Percentiles rank a stretch among this genome's conserved stretches.
Evolutionary conservation across 2,329 filamentous ascomycete species (phyloP).

Genomic region (Biscogniauxia sp.): DNA sequence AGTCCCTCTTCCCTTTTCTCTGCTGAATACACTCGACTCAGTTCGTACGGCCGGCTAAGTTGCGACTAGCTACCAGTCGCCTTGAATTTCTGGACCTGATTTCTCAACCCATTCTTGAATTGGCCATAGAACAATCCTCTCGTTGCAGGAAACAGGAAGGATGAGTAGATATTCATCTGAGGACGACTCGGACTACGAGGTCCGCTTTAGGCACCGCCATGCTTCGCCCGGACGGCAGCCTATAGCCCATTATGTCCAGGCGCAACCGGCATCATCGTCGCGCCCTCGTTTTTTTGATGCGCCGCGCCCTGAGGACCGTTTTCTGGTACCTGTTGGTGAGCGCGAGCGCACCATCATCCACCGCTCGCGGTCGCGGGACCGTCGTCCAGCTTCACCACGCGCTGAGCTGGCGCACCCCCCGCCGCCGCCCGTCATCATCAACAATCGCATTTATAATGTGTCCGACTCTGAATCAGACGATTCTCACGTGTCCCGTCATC

Average conservation of each 20-base stretch:
- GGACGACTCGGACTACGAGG: slow-evolving; percentile 55
- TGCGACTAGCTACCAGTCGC: not conserved
- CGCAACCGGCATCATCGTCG: slow-evolving; percentile 31
- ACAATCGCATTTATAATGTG: slow-evolving; percentile 53
- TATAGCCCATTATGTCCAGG: slow-evolving; percentile 46
- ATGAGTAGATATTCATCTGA: slow-evolving; percentile 37
- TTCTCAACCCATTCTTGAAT: not conserved
- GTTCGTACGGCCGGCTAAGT: not conserved
- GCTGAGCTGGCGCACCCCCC: slow-evolving; percentile 29
- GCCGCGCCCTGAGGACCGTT: slow-evolving; percentile 31
- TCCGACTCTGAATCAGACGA: slow-evolving; percentile 40
- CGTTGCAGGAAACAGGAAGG: not conserved
- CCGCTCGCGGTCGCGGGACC: slow-evolving; percentile 45
- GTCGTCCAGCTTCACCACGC: slow-evolving; percentile 41
- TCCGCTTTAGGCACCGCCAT: slow-evolving; percentile 44
- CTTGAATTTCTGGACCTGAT: no score
- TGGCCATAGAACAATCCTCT: not conserved
- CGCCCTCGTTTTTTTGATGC: slow-evolving; percentile 42
- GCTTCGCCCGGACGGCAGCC: slow-evolving; percentile 31
- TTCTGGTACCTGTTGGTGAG: slow-evolving; percentile 45
- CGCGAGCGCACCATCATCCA: slow-evolving; percentile 48
- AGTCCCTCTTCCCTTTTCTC: not conserved
- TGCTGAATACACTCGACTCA: not conserved
- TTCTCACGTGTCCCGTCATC: slow-evolving; percentile 31
- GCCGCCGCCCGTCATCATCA: slow-evolving; percentile 51